Evolutionary conservation across 1,284 basidiomycete species (phyloP), one percentile per base, ranked within the genome.

Genomic region (Microbotryum lychnidis-dioicae): DNA sequence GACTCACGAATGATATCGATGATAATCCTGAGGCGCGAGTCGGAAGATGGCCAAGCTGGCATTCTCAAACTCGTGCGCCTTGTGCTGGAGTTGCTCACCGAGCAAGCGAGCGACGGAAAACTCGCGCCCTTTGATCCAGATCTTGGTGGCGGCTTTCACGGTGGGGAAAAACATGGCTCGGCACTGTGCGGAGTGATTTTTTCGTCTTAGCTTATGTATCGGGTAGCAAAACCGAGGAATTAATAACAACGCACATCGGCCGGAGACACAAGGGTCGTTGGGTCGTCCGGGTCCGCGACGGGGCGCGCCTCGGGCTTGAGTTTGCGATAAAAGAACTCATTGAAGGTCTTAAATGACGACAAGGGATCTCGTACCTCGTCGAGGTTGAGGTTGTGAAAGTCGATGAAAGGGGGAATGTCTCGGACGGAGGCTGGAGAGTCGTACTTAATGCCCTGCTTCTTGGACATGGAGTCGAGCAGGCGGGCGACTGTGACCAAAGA

Each of bases 111-210:
- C 80, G 2, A 97, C 81, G 0, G 84, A 86, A 73, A 97, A 97
- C 69, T 96, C 91, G 27, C 91, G 84, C 0, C 94, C 96, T 73
- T 98, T 98, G 78, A 98, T 96, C 94, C 96, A 98, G 6, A 98
- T 77, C 25, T 80, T 79, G 1, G 90, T 97, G 1, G 96, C 93
- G 58, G 90, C 87, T 52, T 75, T 78, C 9, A 97, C 84, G 0
- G 83, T 86, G 72, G 88, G 85, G 74, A 97, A 98, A 0, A 86
- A 85, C 87, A 97, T 94, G 70, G 97, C 82, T 29, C 94, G 85
- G 73, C 91, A 97, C 77, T 64, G 42, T 6, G 27, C 27, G 27
- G 27, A 27, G 27, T 2, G 23, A 2, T 3, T 27, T 27, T 6
- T 27, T 3, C 27, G 6, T 27, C 27, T 27, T 9, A 9, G 31